Conservation (phyloP, 148 eudicot genomes). For the Camellia japonica region DNA sequence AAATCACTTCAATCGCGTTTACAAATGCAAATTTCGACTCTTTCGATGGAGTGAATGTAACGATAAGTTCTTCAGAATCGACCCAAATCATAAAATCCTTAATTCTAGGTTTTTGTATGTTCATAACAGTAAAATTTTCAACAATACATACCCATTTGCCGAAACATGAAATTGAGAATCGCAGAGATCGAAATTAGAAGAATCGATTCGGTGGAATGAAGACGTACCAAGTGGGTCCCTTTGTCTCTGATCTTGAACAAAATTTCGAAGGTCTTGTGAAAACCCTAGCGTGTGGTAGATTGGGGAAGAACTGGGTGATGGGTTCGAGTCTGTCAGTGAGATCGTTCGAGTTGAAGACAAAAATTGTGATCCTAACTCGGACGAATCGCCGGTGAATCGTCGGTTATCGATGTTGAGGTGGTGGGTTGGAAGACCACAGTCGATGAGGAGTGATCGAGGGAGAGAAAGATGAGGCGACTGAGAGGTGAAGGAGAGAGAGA, state of each 20-base stretch:
- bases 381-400: slow-evolving; percentile 48
- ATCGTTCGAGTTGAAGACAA: slow-evolving; percentile 35
- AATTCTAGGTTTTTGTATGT: slow-evolving; percentile 26
- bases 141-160: slow-evolving; percentile 54
- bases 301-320: slow-evolving; percentile 30
- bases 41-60: slow-evolving; percentile 49
- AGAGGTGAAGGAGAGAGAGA: slow-evolving; percentile 34
- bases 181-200: slow-evolving; percentile 20
- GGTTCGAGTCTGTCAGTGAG: slow-evolving; percentile 23
- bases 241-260: slow-evolving; percentile 41
- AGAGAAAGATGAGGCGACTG: slow-evolving; percentile 35
- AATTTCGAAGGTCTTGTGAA: slow-evolving; percentile 43
- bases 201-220: slow-evolving; percentile 48
- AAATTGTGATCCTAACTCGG: slow-evolving; percentile 25
- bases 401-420: slow-evolving; percentile 52
- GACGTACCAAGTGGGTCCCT: slow-evolving; percentile 72
- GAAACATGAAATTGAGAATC: slow-evolving; percentile 64
- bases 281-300: slow-evolving; percentile 55
- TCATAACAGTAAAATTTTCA: slow-evolving; percentile 43
- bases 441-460: slow-evolving; percentile 70
- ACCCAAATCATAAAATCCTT: slow-evolving; percentile 70
- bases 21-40: slow-evolving; percentile 58
- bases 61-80: slow-evolving; percentile 49
- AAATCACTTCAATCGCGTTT: slow-evolving; percentile 82
- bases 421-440: slow-evolving; percentile 46